Evolutionary conservation across 1,139 yeast species (phyloP), one percentile per base, ranked within the genome.

Genomic region (Geotrichum restrictum): DNA sequence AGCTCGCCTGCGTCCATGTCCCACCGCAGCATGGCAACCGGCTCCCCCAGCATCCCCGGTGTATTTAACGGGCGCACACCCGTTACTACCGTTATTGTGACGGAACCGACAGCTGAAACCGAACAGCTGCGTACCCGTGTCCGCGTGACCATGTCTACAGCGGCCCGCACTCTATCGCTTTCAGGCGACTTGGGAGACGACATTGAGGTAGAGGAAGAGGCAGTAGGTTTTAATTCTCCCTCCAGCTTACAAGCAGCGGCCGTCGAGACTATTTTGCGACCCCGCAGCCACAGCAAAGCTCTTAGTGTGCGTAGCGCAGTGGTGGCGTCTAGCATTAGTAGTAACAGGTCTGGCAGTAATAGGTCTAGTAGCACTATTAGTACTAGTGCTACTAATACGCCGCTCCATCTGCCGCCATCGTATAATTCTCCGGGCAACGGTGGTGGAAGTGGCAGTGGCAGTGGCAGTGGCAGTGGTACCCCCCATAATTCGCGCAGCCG

Each of bases 111-210:
- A 1, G 43, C 49, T 13, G 44, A 49, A 7, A 21, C 39, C 34
- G 49, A 45, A 32, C 49, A 48, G 11, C 41, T 51, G 33, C 45
- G 44, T 14, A 39, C 53, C 10, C 47, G 57, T 13, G 57, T 54
- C 19, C 53, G 57, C 21, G 57, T 55, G 36, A 48, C 57, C 11
- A 38, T 54, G 51, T 54, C 57, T 5, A 51, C 50, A 3, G 48
- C 55, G 13, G 57, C 57, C 19, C 52, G 55, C n/a, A 38, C 52
- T 14, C 34, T 52, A 41, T 19, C 51, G 3, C 42, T 41, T 7
- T 34, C 48, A 18, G 22, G 31, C 13, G 34, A 22, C 32, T 18
- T 16, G 19, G 38, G 19, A 14, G 48, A 27, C 18, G 21, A 24
- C 33, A 19, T n/a, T 4, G 10, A 10, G n/a, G 29, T n/a, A 19